A percentile compares a stretch with the other conserved stretches of the same genome.
These are phyloP conservation scores for Moesziomyces globuligerus DNA, from an alignment of 1,284 basidiomycete species.

Conservation along the genomic window DNA sequence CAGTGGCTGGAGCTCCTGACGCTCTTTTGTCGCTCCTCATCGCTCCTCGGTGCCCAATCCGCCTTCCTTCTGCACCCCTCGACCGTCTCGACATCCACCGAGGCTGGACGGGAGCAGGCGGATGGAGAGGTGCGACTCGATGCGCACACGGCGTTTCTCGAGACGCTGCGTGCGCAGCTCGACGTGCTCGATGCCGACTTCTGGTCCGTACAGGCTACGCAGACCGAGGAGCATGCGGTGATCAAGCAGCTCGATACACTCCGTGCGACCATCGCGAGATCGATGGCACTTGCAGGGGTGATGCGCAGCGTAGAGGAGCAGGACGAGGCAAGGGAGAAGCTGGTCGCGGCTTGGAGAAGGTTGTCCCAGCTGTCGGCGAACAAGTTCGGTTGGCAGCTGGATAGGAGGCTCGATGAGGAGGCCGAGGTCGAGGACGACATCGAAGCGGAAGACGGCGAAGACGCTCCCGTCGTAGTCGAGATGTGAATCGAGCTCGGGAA, in stretches of 20 bases:
- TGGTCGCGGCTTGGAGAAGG: constrained; percentile 31
- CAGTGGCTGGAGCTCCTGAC: constrained; percentile 44
- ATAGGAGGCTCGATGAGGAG: constrained; percentile 35
- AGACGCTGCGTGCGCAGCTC: constrained; percentile 12
- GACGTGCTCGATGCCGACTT: constrained; percentile 16
- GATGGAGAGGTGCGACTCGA: no score
- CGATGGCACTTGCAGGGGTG: constrained; percentile 1
- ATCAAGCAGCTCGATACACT: constrained; percentile 22
- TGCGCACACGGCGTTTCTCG: constrained; percentile 29
- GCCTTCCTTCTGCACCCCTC: constrained; percentile 38
- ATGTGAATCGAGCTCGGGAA: no score
- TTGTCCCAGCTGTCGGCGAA: constrained; percentile 14
- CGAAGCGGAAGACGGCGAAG: constrained; percentile 40
- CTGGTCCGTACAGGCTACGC: constrained; percentile 22
- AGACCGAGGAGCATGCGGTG: constrained; percentile 9
- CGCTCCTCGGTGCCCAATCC: constrained; percentile 39
- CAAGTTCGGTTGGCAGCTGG: constrained; percentile 36
- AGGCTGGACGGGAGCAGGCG: no score
- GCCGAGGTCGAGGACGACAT: constrained; percentile 38
- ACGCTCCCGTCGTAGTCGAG: constrained; percentile 44
- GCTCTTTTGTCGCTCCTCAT: constrained; percentile 44
- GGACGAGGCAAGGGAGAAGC: neutral
- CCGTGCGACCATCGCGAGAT: constrained; percentile 27
- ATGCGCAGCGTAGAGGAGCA: neutral
- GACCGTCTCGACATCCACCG: no score